Percentiles rank a stretch among this genome's conserved stretches.
Conservation (phyloP, 306 rosid genomes). For the Senna siamea region DNA sequence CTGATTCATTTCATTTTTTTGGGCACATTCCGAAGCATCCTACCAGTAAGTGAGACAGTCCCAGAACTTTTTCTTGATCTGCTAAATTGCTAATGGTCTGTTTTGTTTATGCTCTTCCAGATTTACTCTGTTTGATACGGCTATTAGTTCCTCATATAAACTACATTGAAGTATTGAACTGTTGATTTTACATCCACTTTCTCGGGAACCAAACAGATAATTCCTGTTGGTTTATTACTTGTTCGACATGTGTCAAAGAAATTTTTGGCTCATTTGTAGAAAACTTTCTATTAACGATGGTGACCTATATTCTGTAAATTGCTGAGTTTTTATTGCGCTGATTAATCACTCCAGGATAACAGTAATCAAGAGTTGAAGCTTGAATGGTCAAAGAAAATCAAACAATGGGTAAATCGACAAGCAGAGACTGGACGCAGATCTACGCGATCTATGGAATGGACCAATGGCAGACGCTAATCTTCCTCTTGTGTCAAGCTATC, state of each 20-base stretch:
- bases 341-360: neutral
- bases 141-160: neutral
- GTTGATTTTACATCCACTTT: neutral
- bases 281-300: neutral
- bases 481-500: slow-evolving; percentile 77
- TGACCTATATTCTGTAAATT: neutral
- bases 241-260: neutral
- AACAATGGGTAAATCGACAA: slow-evolving; percentile 72
- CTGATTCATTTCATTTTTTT: neutral
- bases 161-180: too few species aligned
- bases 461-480: slow-evolving; percentile 86
- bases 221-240: too few species aligned
- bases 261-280: neutral
- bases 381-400: neutral
- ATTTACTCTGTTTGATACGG: neutral
- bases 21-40: neutral
- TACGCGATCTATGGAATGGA: slow-evolving; percentile 92
- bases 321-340: neutral
- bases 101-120: neutral
- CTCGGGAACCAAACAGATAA: too few species aligned
- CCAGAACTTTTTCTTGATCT: too few species aligned
- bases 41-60: neutral
- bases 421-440: slow-evolving; percentile 92
- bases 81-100: neutral
- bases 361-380: neutral